Base-by-base conservation (phyloP, 2,329 filamentous ascomycete genomes). In the Alternaria triticina region DNA sequence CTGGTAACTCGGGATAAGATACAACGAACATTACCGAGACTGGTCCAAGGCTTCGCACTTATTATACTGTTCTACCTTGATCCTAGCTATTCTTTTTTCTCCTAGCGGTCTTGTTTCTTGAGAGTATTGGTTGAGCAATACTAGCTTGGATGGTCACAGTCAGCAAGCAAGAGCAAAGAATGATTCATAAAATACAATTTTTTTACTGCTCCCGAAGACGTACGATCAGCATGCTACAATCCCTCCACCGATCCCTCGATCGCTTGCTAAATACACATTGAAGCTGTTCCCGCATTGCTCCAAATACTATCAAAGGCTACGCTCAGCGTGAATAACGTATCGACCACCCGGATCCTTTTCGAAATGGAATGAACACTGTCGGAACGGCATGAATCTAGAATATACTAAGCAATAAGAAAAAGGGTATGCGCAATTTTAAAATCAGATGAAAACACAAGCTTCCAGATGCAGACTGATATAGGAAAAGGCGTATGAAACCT, bases 361-460 rank as follows among this genome's bases (percentile, higher is more conserved):
- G 57, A 51, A 40, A 45, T 45, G 58, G 49, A 64, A 55, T 27
- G 47, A 51, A 52, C 57, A 25, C 44, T 47, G 52, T 61, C 54
- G 55, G 60, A 62, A 66, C 62, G 56, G 60, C 62, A 51, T 67
- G 57, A 64, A 46, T 67, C 59, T 70, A 67, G 57, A 43, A 64
- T 49, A 54, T 54, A 62, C 54, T 63, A 65, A 69, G 64, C 61
- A 69, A 66, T 70, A 66, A 23, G 57, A 61, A 70, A 67, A 65
- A 57, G 70, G 70, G 70, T 73, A 73, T 73, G 70, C 70, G 70
- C 70, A 68, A 60, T 62, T 57, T 68, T 47, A 62, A 62, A 62
- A 71, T 30, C 44, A 50, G 63, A 58, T 30, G 57, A 58, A 57
- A 60, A 61, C 62, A 52, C 33, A 45, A 40, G 46, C 46, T 54